Evolutionary conservation across 805 yeast genomes (phyloP), one percentile per base, ranked within the genome.

Genomic region (Lipomyces sp.): DNA sequence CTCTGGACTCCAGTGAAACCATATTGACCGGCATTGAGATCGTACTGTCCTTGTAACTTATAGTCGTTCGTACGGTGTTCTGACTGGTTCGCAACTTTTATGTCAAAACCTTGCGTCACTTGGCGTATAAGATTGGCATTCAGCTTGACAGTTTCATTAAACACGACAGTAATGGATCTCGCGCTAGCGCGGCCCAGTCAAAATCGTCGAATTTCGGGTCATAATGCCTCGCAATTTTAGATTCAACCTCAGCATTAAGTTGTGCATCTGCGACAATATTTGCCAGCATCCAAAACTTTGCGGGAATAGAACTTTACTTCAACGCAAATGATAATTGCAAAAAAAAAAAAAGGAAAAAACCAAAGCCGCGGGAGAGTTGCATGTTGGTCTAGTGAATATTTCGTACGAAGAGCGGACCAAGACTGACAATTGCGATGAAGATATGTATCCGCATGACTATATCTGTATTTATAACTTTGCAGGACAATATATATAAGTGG

Each of bases 251-350:
- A 35, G 53, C 54, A 34, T 53, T 53, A 13, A 65, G 51, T n/a
- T 59, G 55, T 2, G 64, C 57, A 53, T 62, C 55, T 13, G n/a
- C 39, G 15, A 65, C 42, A 7, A 65, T 58, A n/a, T 65, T 45
- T 7, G 65, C 64, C 32, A 65, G 32, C 2, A 65, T 8, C 68
- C 68, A 65, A 34, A 57, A 65, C 30, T 65, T 65, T 30, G 57
- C 64, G 6, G 68, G 68, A 13, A 65, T 63, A 11, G 68, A 61
- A 35, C 62, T 65, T 15, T 65, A 65, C 24, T 61, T 48, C 29
- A 58, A 63, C 5, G 70, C 71, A 48, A 68, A 65, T 10, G 24
- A 66, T 42, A 13, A 68, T 63, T 29, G 68, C 57, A 32, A 68
- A 64, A 10, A 64, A 55, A 35, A 63, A 66, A 63, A 65, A 13